phyloP scores from a whole-genome alignment of 306 rosid species.

The Vicia faba region DNA sequence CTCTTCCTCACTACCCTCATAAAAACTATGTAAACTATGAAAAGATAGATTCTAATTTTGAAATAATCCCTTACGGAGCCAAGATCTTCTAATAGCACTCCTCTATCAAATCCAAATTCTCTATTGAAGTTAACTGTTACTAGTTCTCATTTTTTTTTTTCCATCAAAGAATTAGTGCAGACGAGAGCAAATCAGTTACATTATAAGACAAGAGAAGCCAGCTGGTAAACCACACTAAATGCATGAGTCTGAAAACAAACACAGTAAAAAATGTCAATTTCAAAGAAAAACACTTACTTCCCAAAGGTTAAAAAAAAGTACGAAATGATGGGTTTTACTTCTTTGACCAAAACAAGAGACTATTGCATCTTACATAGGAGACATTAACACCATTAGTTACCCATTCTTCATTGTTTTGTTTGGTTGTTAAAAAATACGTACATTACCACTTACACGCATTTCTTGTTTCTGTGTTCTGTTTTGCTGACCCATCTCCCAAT shows the following conservation, averaged over 20 bases:
- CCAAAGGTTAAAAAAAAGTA: constrained; percentile 18
- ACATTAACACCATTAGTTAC: constrained; percentile 33
- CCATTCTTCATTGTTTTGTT: constrained; percentile 5
- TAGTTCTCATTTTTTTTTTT: not conserved
- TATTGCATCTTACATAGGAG: constrained; percentile 35
- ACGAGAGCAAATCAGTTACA: constrained; percentile 10
- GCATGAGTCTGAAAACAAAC: constrained; percentile 29
- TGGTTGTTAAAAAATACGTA: constrained; percentile 17
- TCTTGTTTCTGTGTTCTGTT: constrained; percentile 40
- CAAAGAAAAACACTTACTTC: not conserved
- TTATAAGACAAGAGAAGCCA: constrained; percentile 9
- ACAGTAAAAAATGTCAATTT: constrained; percentile 7
- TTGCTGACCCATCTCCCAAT: constrained; percentile 30
- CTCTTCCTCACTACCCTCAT: too few relatives aligned
- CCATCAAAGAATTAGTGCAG: not conserved
- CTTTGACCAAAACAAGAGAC: constrained; percentile 46
- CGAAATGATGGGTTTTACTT: constrained; percentile 31
- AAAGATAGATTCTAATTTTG: too few relatives aligned
- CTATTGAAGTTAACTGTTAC: not conserved
- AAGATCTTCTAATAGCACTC: not conserved
- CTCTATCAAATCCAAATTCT: not conserved
- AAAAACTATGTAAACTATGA: too few relatives aligned
- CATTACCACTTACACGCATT: constrained; percentile 38
- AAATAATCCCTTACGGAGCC: too few relatives aligned
- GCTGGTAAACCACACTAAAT: constrained; percentile 32